Base-by-base conservation (phyloP, 2,329 filamentous ascomycete species). In the Neofusicoccum parvum region DNA sequence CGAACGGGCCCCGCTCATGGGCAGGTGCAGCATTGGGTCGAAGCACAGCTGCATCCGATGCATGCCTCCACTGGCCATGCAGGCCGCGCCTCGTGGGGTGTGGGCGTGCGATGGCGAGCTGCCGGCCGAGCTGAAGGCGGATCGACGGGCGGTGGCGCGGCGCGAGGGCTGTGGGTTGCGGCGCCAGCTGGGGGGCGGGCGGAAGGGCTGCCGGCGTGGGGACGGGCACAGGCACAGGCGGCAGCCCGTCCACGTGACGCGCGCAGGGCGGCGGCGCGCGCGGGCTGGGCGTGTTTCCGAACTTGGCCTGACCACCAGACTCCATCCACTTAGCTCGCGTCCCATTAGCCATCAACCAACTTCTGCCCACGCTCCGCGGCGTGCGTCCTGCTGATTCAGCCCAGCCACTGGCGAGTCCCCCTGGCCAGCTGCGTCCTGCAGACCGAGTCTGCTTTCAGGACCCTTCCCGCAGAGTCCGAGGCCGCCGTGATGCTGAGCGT, bases 401-500 rank as follows among this genome's bases (percentile, higher is more conserved):
- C 17, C 46, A 20, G 46, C 46, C 46, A 32, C 27, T 32, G 27
- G 27, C 27, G 27, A 32, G 27, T 32, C 27, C 46, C 46, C 46
- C 46, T 49, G 46, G 46, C 17, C 34, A 17, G 10, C 36, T 37
- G n/a, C 37, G 53, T 15, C n/a, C 32, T 41, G 53, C 37, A 20
- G 53, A 36, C 53, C 14, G 27, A 7, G 37, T 43, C 54, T 45
- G 54, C 39, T 59, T 50, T 41, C 37, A 56, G 51, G n/a, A 41
- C 51, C n/a, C 50, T 2, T 23, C 37, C 20, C 53, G 54, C 54
- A 10, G 37, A 7, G 14, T 11, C 11, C 6, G 11, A 39, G 34
- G 39, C 41, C 54, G 54, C 54, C 54, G 54, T 46, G 54, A 59
- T 59, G 54, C 54, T 43, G 54, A 59, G n/a, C 23, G 39, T 15